Percentiles rank a stretch among this genome's conserved stretches.
These are phyloP conservation scores for Eucalyptus polybractea DNA, from an alignment of 345 rosid species.

Conservation along the genomic window DNA sequence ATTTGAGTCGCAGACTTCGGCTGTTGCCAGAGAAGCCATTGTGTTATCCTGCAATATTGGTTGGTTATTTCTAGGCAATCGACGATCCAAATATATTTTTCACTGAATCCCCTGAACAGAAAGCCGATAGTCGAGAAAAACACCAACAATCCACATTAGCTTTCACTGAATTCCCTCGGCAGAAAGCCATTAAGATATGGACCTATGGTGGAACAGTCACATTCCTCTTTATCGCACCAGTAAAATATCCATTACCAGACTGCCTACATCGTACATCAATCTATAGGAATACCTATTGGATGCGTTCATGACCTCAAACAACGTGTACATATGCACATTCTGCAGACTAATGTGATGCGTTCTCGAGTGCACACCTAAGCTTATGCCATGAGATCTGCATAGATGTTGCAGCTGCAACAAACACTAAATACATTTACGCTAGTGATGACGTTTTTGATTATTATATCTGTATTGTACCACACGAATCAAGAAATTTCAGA, in stretches of 20 bases:
- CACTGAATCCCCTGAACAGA: neutral
- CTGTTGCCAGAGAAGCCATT: constrained; percentile 60
- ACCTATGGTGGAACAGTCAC: neutral
- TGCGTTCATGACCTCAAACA: neutral
- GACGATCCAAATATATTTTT: neutral
- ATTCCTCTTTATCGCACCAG: neutral
- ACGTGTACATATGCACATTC: neutral
- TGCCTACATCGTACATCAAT: neutral
- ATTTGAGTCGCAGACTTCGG: constrained; percentile 82
- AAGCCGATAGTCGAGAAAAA: neutral
- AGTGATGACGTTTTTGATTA: neutral
- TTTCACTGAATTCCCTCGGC: neutral
- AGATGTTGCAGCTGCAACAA: neutral
- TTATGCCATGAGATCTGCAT: neutral
- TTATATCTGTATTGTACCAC: neutral
- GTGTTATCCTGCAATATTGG: neutral
- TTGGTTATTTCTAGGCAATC: neutral
- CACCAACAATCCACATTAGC: neutral
- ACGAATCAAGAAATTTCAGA: neutral
- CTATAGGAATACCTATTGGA: neutral
- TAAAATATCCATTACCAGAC: neutral
- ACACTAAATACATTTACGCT: neutral
- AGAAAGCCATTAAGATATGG: neutral
- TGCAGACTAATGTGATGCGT: neutral
- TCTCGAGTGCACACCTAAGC: neutral